These are phyloP conservation scores for Candida labiduridarum DNA, from an alignment of 1,139 yeast species.

Conservation along the genomic window DNA sequence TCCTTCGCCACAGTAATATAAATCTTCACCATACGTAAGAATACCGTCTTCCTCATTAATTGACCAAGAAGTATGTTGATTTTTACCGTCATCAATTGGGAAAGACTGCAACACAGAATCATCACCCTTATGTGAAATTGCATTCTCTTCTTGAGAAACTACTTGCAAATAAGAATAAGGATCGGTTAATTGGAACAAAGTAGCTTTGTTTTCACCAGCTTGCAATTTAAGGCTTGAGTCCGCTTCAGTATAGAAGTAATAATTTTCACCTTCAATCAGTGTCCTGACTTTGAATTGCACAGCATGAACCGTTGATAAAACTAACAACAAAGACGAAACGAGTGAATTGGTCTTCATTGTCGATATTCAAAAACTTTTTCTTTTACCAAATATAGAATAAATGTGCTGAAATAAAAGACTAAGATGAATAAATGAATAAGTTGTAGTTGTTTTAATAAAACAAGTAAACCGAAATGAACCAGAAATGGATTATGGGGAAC, in stretches of 20 bases:
- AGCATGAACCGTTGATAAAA: not conserved
- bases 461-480: too few relatives aligned
- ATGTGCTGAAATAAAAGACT: not conserved
- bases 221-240: not conserved
- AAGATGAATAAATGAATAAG: too few relatives aligned
- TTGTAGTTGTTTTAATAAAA: too few relatives aligned
- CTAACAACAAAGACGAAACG: constrained; percentile 3
- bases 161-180: not conserved
- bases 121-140: not conserved
- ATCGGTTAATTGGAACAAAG: not conserved
- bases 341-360: constrained; percentile 3
- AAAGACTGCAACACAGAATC: not conserved
- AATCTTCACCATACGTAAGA: not conserved
- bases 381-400: not conserved
- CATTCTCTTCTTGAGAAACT: not conserved
- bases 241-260: not conserved
- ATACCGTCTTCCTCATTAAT: too few relatives aligned
- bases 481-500: too few relatives aligned
- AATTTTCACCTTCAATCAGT: not conserved
- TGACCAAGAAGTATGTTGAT: not conserved
- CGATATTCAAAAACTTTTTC: not conserved
- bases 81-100: not conserved
- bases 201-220: not conserved
- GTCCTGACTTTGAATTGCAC: too few relatives aligned
- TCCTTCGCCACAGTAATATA: not conserved